A percentile compares a stretch with the other conserved stretches of the same genome.
Evolutionary conservation across 257 asterid species (phyloP).

Genomic region (Perilla frutescens): DNA sequence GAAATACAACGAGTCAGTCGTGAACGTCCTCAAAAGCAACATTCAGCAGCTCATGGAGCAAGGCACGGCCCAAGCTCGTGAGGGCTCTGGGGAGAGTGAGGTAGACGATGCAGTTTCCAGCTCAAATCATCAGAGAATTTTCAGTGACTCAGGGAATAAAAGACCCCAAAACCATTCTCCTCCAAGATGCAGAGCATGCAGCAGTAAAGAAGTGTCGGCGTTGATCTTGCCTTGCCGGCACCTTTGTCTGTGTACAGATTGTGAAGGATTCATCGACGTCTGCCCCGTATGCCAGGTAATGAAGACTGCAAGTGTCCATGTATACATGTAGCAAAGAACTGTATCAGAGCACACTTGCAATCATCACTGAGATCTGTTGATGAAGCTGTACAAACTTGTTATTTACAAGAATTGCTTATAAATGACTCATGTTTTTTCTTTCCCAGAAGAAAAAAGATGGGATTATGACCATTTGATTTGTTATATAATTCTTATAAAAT

Average conservation of each 20-base stretch:
- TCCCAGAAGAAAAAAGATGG: not conserved
- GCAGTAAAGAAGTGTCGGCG: slow-evolving; percentile 44
- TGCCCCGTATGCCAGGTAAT: slow-evolving; percentile 75
- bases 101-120: slow-evolving; percentile 69
- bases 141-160: slow-evolving; percentile 36
- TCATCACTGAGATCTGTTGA: slow-evolving; percentile 39
- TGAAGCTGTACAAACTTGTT: slow-evolving; percentile 31
- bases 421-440: slow-evolving; percentile 9
- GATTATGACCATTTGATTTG: slow-evolving; percentile 8
- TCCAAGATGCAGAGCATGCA: slow-evolving; percentile 58
- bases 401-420: slow-evolving; percentile 34
- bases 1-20: slow-evolving; percentile 69
- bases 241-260: slow-evolving; percentile 66
- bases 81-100: slow-evolving; percentile 79
- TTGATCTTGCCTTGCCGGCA: slow-evolving; percentile 75
- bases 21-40: slow-evolving; percentile 57
- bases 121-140: slow-evolving; percentile 45
- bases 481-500: not conserved
- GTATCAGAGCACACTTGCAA: slow-evolving; percentile 48
- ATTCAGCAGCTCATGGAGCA: slow-evolving; percentile 68
- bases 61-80: slow-evolving; percentile 52
- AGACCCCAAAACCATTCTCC: slow-evolving; percentile 18
- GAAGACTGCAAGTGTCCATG: slow-evolving; percentile 76
- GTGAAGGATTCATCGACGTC: slow-evolving; percentile 56
- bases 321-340: slow-evolving; percentile 52